phyloP scores from a whole-genome alignment of 768 basidiomycete species.

The Agaricus subrufescens region DNA sequence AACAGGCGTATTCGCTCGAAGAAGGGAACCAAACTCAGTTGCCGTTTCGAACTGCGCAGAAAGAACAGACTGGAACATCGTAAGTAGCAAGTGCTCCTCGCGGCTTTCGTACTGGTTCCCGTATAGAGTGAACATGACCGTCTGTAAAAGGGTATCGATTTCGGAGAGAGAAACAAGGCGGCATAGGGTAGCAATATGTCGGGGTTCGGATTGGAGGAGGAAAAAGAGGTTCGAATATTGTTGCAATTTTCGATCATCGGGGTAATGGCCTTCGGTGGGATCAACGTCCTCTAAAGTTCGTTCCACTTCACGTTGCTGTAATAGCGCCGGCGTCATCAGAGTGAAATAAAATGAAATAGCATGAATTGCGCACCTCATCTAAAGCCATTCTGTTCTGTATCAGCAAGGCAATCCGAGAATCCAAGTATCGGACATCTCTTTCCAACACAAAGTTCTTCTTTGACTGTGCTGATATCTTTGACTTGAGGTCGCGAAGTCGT shows the following conservation, averaged over 20 bases:
- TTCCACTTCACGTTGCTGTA: conserved; percentile 90
- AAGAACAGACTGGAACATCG: conserved; percentile 99
- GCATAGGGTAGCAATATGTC: conserved; percentile 94
- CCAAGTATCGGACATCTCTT: conserved; percentile 96
- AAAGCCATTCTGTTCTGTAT: conserved; percentile 98
- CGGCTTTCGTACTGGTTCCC: conserved; percentile 98
- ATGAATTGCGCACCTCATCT: conserved; percentile 68
- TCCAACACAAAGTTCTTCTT: conserved; percentile 99
- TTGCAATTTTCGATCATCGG: conserved; percentile 90
- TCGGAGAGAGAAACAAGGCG: conserved; percentile 94
- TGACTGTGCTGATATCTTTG: conserved; percentile 95
- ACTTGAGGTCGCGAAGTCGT: conserved; percentile 91
- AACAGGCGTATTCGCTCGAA: conserved; percentile 98
- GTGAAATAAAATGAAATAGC: conserved; percentile 11
- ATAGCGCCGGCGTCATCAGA: conserved; percentile 3
- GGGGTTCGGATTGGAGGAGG: conserved; percentile 94
- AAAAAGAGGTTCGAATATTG: conserved; percentile 99
- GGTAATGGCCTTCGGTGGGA: conserved; percentile 86
- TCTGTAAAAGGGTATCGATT: conserved; percentile 98
- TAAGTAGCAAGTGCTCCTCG: conserved; percentile 96
- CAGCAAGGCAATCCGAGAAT: conserved; percentile 93
- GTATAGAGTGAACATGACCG: conserved; percentile 99
- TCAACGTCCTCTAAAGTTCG: conserved; percentile 95
- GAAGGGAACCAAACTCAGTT: conserved; percentile 96
- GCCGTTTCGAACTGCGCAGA: conserved; percentile 99